Base-by-base conservation (phyloP, 2,329 filamentous ascomycete genomes). In the Hypoxylon sp. region DNA sequence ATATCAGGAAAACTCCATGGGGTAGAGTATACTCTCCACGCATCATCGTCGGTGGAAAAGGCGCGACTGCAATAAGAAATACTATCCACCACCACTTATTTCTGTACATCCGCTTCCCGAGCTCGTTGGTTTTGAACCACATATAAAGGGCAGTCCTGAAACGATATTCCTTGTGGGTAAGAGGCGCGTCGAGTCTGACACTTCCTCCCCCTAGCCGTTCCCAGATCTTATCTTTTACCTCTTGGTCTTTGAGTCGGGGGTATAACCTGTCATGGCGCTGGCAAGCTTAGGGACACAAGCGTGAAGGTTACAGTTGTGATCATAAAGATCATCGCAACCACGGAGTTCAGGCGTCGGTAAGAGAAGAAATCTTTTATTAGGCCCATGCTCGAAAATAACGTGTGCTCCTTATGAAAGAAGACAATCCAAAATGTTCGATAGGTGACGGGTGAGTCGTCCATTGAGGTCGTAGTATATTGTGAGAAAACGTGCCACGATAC, bases 251-350 rank as follows among this genome's bases (percentile, higher is more conserved):
- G 3, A 45, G 41, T 61, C 65, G 3, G 72, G 46, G 3, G 59
- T 52, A 43, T 76, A 76, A n/a, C 74, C 73, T 0, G 74, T 72
- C 74, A 75, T 75, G 1, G 74, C 69, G 36, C 73, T 65, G 1
- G 65, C 66, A 11, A 75, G 50, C 1, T 69, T 75, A 3, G 74
- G 14, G 74, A 76, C 0, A 51, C 28, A 11, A 74, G 52, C 2
- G 68, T 17, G 28, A 74, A 75, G 19, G 66, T n/a, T 21, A 72
- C 66, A 2, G 65, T 69, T 4, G 45, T 13, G 32, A 72, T 45
- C 36, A 75, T 72, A 43, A 74, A 74, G 1, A 41, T n/a, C 68
- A 71, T 73, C 7, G 66, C 68, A 1, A 59, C 2, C 13, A 58
- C 65, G 1, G 75, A 75, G 2, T 52, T 46, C 11, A 75, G 48